phyloP scores from a whole-genome alignment of 805 yeast genomes.

The Yarrowia bubula region DNA sequence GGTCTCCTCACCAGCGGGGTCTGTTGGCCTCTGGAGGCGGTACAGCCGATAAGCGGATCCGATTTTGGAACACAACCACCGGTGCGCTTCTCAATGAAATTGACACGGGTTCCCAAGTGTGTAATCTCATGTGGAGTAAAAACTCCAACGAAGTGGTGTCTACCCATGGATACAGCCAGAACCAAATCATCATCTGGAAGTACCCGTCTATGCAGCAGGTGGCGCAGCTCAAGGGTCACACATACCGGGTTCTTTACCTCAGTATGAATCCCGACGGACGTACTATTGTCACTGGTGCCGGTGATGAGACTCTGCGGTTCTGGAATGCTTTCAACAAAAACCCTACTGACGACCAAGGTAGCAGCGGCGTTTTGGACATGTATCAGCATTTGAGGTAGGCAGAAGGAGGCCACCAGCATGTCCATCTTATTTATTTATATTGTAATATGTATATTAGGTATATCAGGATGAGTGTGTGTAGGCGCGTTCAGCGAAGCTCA shows the following conservation, averaged over 20 bases:
- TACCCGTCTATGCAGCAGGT: conserved; percentile 89
- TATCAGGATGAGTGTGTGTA: too few relatives aligned
- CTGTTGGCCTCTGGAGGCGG: conserved; percentile 96
- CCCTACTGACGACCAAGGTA: conserved; percentile 20
- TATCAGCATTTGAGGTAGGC: conserved; percentile 18
- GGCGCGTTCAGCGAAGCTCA: background rate
- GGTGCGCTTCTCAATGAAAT: conserved; percentile 72
- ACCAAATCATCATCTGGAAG: conserved; percentile 92
- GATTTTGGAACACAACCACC: conserved; percentile 86
- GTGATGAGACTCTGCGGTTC: conserved; percentile 92
- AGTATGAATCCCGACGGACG: conserved; percentile 94
- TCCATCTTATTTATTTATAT: conserved; percentile 11
- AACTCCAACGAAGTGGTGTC: conserved; percentile 90
- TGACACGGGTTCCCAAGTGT: conserved; percentile 96
- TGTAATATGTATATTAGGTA: conserved; percentile 6
- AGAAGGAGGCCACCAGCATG: background rate
- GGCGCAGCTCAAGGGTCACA: conserved; percentile 91
- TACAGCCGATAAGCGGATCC: conserved; percentile 84
- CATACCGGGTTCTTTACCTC: conserved; percentile 84
- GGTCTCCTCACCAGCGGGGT: conserved; percentile 98
- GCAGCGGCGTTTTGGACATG: conserved; percentile 17
- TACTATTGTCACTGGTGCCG: conserved; percentile 96
- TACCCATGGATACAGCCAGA: conserved; percentile 89
- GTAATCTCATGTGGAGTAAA: conserved; percentile 89
- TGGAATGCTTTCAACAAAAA: conserved; percentile 89